Evolutionary conservation across 1,139 yeast genomes (phyloP).

Genomic region (Magnusiomyces paraingens): DNA sequence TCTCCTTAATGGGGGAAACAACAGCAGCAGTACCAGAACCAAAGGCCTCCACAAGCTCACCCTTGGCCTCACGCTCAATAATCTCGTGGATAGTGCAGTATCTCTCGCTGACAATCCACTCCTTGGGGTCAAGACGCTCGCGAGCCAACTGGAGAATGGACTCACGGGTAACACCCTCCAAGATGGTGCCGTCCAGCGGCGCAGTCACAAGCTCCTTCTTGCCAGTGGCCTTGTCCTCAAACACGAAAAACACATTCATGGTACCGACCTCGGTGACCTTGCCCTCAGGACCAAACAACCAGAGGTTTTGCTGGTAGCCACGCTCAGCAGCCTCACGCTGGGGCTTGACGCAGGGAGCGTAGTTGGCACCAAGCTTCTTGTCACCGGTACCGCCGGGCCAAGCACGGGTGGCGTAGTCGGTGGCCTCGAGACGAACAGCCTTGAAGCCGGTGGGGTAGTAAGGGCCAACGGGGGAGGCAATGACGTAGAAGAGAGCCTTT

Average conservation of each 20-base stretch:
- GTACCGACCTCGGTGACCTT: conserved; percentile 94
- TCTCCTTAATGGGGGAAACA: conserved; percentile 85
- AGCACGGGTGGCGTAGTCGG: conserved; percentile 86
- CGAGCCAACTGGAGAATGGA: conserved; percentile 72
- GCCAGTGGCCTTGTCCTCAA: conserved; percentile 60
- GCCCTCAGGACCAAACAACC: conserved; percentile 92
- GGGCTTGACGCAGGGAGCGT: conserved; percentile 90
- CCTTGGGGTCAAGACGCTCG: conserved; percentile 59
- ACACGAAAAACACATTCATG: conserved; percentile 88
- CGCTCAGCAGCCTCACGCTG: conserved; percentile 79
- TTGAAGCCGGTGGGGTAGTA: conserved; percentile 83
- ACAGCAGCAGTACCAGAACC: conserved; percentile 98
- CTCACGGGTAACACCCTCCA: conserved; percentile 96
- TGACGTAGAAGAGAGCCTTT: conserved; percentile 73
- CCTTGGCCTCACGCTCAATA: conserved; percentile 64
- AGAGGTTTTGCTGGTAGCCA: conserved; percentile 91
- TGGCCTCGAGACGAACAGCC: conserved; percentile 89
- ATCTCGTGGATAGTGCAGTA: conserved; percentile 76
- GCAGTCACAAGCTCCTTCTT: conserved; percentile 92
- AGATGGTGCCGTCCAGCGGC: conserved; percentile 92
- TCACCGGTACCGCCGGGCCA: conserved; percentile 99
- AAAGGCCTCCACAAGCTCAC: conserved; percentile 86
- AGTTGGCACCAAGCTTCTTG: conserved; percentile 93
- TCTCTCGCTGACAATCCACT: conserved; percentile 81
- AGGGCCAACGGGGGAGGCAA: conserved; percentile 91